Base-by-base conservation (phyloP, 495 filamentous ascomycete genomes). In the Letharia columbiana region DNA sequence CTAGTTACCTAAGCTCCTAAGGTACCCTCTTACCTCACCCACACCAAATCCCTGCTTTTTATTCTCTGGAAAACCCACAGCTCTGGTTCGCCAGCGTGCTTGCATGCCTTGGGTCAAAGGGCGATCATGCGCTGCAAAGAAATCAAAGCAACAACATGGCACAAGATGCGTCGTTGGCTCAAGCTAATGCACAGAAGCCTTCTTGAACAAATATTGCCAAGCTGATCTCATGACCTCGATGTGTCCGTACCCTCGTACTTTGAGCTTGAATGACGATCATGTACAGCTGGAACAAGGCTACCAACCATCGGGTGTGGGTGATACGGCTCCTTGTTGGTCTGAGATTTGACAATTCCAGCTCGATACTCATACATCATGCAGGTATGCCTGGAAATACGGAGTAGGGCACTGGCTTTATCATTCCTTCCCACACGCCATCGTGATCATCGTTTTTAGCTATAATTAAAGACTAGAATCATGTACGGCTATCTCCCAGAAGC, bases 401-500 rank as follows among this genome's bases (percentile, higher is more conserved):
- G 49, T n/a, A 10, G 5, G 18, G 45, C 45, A 49, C 1, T 49
- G 7, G 49, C 7, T 23, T 23, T 23, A 2, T 28, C 3, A 11
- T 17, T 12, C 15, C 5, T 15, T 54, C 50, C 50, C 23, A 33
- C 50, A 54, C 10, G 11, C 7, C 1, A n/a, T 44, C 42, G 42
- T 44, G 13, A 44, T 44, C 42, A n/a, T n/a, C 45, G 4, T 39
- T 39, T 39, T 39, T 4, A 39, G 4, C 8, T 4, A 39, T 8
- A 39, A 4, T 39, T 39, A 7, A 23, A 6, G 20, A 49, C 23
- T 52, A 28, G 52, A 41, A 10, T 20, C 52, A 45, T 28, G 50
- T 45, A 63, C 50, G 8, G 15, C 60, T 68, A 57, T 64, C 54
- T 39, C 58, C 68, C 75, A 47, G 73, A 75, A 23, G 83, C 83